Evolutionary conservation across 495 filamentous ascomycete species (phyloP).

Genomic region (Lasiosphaeria miniovina): DNA sequence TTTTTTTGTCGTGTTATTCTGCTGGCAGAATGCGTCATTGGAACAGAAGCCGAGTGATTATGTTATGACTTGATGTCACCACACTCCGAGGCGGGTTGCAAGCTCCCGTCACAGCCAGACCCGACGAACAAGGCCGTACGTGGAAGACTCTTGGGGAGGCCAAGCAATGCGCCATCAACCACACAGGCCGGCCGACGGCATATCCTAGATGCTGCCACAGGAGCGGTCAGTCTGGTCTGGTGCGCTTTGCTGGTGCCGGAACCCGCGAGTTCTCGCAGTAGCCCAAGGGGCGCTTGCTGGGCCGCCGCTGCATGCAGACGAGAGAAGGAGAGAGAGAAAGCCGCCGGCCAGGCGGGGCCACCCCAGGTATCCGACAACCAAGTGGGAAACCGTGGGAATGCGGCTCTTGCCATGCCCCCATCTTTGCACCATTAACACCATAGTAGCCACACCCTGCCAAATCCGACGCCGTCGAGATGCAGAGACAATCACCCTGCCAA

Average conservation of each 20-base stretch:
- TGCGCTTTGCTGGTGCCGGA: not conserved
- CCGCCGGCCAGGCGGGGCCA: not conserved
- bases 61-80: no score
- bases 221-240: not conserved
- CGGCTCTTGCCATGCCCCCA: slow-evolving; percentile 6
- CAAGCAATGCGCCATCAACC: no score
- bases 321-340: slow-evolving; percentile 1
- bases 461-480: slow-evolving; percentile 3
- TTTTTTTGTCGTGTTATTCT: no score
- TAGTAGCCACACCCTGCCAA: not conserved
- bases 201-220: not conserved
- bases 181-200: no score
- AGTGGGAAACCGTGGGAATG: not conserved
- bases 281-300: not conserved
- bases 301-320: slow-evolving; percentile 2
- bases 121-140: no score
- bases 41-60: no score
- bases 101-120: no score
- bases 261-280: not conserved
- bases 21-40: no score
- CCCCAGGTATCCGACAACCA: not conserved
- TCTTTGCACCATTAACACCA: not conserved
- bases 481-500: slow-evolving; percentile 7
- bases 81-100: no score
- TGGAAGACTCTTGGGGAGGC: no score